These are phyloP conservation scores for Arabis hirsuta DNA, from an alignment of 345 rosid genomes.

Conservation along the genomic window DNA sequence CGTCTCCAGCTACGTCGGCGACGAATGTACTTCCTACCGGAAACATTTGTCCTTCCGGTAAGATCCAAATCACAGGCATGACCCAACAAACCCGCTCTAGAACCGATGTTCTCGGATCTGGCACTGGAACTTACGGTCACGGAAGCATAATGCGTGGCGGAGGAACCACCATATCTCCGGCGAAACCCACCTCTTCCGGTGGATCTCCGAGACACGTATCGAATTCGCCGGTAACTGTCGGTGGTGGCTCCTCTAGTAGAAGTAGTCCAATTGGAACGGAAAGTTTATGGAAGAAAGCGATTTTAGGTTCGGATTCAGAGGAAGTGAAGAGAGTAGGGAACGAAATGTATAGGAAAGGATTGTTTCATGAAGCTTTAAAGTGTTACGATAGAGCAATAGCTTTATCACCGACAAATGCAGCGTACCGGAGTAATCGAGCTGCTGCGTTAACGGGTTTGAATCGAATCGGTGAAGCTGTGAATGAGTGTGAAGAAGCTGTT, in stretches of 20 bases:
- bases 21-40: slow-evolving; percentile 73
- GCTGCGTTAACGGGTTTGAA: slow-evolving; percentile 78
- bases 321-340: slow-evolving; percentile 84
- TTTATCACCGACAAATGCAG: slow-evolving; percentile 72
- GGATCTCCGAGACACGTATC: slow-evolving; percentile 22
- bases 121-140: slow-evolving; percentile 86
- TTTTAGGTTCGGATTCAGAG: slow-evolving; percentile 62
- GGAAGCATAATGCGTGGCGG: slow-evolving; percentile 89
- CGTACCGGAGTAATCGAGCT: slow-evolving; percentile 82
- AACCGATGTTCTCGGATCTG: slow-evolving; percentile 83
- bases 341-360: slow-evolving; percentile 79
- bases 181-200: slow-evolving; percentile 23
- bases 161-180: slow-evolving; percentile 36
- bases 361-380: slow-evolving; percentile 72
- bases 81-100: slow-evolving; percentile 55
- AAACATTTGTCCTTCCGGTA: slow-evolving; percentile 89
- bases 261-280: slow-evolving; percentile 27
- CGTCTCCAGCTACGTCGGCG: slow-evolving; percentile 60
- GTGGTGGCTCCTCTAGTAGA: slow-evolving; percentile 13
- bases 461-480: slow-evolving; percentile 75
- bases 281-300: slow-evolving; percentile 37
- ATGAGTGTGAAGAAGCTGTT: slow-evolving; percentile 87
- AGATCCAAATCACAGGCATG: slow-evolving; percentile 73
- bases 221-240: slow-evolving; percentile 31
- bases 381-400: slow-evolving; percentile 81